Evolutionary conservation across 495 filamentous ascomycete species (phyloP), one percentile per base, ranked within the genome.

Genomic region (Chaetomium tenue): DNA sequence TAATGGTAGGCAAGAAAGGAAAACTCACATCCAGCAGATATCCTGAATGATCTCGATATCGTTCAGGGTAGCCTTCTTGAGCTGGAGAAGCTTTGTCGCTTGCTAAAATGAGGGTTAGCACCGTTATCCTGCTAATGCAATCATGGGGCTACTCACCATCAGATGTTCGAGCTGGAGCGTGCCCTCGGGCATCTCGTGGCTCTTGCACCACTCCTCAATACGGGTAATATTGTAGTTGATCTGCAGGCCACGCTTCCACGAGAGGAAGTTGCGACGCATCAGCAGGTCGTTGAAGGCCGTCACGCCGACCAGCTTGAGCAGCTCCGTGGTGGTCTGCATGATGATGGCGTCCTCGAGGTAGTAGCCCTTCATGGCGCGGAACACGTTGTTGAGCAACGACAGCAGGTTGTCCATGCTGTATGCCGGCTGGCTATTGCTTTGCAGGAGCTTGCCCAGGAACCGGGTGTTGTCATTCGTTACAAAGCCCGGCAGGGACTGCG

Each of bases 181-280:
- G 39, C 95, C 95, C 78, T 98, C 93, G 7, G 95, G 95, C 93
- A 99, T 97, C 70, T 98, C 95, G 76, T 99, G 95, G 72, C 92
- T 96, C 85, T 99, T 99, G 78, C 95, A 99, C 95, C 95, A 99
- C 78, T 99, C 95, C 77, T 99, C 95, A 61, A 99, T 98, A 37
- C 95, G 86, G 26, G 95, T 99, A 73, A 99, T 99, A 78, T 99
- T 98, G 82, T 99, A 99, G 78, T 99, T 99, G 79, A 99, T 99
- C 80, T 99, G 95, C 54, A 99, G 82, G 63, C 95, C 95, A 74
- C 95, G 89, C 81, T 99, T 99, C 95, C 95, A 99, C 16, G 93
- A 97, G 61, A 99, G 86, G 85, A 99, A 99, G 76, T 97, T 97
- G 65, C 95, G 86, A 60, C 95, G 86, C 92, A 99, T 96, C 50